Conservation (phyloP, 2,329 filamentous ascomycete species). For the Diaporthe sp. region DNA sequence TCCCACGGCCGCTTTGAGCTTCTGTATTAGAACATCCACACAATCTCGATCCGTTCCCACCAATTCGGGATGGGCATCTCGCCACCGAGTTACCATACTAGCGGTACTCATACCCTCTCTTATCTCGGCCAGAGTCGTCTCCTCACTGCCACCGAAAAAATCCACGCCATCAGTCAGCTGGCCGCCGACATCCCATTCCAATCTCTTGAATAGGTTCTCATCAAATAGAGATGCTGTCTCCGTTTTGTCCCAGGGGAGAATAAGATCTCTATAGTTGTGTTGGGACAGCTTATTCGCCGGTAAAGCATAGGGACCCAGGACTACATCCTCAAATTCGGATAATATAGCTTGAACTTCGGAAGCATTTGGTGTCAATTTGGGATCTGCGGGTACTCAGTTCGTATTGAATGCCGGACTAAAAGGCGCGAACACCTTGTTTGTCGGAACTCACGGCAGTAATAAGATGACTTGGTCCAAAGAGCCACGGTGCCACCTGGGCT, state of each 20-base stretch:
- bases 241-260: slow-evolving; percentile 58
- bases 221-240: slow-evolving; percentile 37
- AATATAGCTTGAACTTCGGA: slow-evolving; percentile 49
- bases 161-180: slow-evolving; percentile 44
- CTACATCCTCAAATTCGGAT: slow-evolving; percentile 53
- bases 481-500: slow-evolving; percentile 64
- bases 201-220: slow-evolving; percentile 48
- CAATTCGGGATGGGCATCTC: slow-evolving; percentile 53
- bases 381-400: slow-evolving; percentile 47
- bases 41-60: slow-evolving; percentile 53
- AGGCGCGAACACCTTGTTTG: not conserved
- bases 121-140: slow-evolving; percentile 44
- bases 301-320: slow-evolving; percentile 53
- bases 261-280: slow-evolving; percentile 55
- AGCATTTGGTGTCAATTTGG: slow-evolving; percentile 47
- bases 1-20: not conserved
- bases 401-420: not conserved
- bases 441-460: slow-evolving; percentile 44
- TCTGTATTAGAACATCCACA: slow-evolving; percentile 41
- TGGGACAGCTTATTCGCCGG: slow-evolving; percentile 54
- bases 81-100: slow-evolving; percentile 56
- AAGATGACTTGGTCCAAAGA: slow-evolving; percentile 54
- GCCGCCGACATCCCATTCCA: slow-evolving; percentile 53
- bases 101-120: slow-evolving; percentile 49
- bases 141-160: slow-evolving; percentile 47